phyloP scores from a whole-genome alignment of 1,284 basidiomycete species.

The Tilletia horrida region DNA sequence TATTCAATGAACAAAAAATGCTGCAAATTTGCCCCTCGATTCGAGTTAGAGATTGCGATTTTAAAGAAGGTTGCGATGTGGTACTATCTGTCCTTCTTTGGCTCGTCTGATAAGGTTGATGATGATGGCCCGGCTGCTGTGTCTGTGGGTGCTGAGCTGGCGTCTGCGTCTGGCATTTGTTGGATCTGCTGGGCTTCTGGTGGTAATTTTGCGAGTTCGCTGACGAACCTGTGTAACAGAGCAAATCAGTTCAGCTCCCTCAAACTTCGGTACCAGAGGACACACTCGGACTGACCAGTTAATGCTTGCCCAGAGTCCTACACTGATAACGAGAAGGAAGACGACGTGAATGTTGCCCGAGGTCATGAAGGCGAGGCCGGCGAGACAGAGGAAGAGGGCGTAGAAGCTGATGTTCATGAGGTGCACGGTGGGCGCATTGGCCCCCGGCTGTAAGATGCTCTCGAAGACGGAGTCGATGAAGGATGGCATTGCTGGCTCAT shows the following conservation, averaged over 20 bases:
- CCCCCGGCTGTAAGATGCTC: slow-evolving; percentile 46
- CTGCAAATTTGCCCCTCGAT: slow-evolving; percentile 6
- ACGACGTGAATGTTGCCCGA: slow-evolving; percentile 54
- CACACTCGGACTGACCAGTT: slow-evolving; percentile 55
- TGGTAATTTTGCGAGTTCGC: background rate
- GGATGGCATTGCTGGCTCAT: background rate
- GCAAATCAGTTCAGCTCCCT: background rate
- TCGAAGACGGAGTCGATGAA: slow-evolving; percentile 33
- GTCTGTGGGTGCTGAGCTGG: background rate
- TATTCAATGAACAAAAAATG: slow-evolving; percentile 1
- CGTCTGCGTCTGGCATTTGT: slow-evolving; percentile 10
- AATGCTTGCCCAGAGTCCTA: slow-evolving; percentile 53
- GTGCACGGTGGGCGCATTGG: slow-evolving; percentile 41
- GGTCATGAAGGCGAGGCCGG: slow-evolving; percentile 48
- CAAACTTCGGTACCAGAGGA: too few relatives aligned
- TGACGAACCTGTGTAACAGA: slow-evolving; percentile 6
- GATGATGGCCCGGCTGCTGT: background rate
- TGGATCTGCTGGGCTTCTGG: slow-evolving; percentile 1
- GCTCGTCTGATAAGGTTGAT: background rate
- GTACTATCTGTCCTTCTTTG: slow-evolving; percentile 9
- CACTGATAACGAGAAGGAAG: slow-evolving; percentile 46
- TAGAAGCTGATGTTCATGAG: slow-evolving; percentile 56
- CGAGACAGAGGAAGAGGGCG: slow-evolving; percentile 53
- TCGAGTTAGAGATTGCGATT: background rate
- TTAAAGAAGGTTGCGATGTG: background rate